Evolutionary conservation across 805 yeast genomes (phyloP).

Genomic region (Ascoidea rubescens): DNA sequence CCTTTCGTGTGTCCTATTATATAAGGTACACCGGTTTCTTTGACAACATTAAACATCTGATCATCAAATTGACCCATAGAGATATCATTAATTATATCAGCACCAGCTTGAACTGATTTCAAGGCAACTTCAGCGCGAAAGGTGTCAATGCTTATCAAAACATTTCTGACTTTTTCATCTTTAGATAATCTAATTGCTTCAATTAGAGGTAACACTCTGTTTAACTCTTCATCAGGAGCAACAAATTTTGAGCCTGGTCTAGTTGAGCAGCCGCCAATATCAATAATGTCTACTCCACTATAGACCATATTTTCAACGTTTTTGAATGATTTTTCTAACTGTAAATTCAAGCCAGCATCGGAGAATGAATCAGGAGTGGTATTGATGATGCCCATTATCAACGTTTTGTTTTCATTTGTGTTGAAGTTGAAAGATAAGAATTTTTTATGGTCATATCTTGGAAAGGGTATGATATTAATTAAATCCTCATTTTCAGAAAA

Average conservation of each 20-base stretch:
- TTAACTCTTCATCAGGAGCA: constrained; percentile 48
- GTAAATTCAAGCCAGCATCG: constrained; percentile 55
- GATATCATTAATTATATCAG: constrained; percentile 85
- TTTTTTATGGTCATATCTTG: background rate
- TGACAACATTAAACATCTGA: constrained; percentile 54
- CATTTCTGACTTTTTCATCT: constrained; percentile 22
- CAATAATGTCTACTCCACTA: constrained; percentile 65
- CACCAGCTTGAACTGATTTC: constrained; percentile 58
- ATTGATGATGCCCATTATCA: constrained; percentile 78
- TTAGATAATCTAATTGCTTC: constrained; percentile 36
- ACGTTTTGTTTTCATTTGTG: constrained; percentile 33
- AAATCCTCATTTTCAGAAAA: background rate
- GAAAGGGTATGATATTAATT: constrained; percentile 4
- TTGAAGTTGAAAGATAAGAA: constrained; percentile 1
- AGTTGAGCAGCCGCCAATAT: constrained; percentile 91
- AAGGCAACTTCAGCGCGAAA: constrained; percentile 67
- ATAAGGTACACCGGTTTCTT: constrained; percentile 53
- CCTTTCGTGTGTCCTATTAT: constrained; percentile 82
- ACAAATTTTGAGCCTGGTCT: constrained; percentile 69
- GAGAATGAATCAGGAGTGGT: constrained; percentile 92
- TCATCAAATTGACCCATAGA: constrained; percentile 76
- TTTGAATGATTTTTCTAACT: constrained; percentile 26
- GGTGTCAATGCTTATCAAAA: constrained; percentile 76
- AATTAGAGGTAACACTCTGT: constrained; percentile 59
- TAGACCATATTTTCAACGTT: constrained; percentile 35